phyloP scores from a whole-genome alignment of 352 stramenopile genomes.

The Globisporangium echinulatum region DNA sequence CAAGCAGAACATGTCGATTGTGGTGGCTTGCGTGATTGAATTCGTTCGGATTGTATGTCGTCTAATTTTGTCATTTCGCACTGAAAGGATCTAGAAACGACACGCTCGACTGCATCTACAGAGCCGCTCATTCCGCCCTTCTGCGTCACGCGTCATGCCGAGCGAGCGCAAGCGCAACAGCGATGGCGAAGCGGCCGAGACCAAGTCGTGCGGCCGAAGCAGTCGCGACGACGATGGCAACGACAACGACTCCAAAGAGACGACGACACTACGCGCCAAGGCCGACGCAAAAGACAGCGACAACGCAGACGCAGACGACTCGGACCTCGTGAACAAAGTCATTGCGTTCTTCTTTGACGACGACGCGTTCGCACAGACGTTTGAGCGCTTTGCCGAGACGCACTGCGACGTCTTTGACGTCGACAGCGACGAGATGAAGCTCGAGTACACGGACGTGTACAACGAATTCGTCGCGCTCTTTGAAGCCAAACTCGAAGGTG shows the following conservation, averaged over 20 bases:
- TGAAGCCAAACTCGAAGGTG: conserved; percentile 73
- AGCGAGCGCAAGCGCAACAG: conserved; percentile 32
- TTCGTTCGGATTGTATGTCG: no score
- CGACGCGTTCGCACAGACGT: conserved; percentile 66
- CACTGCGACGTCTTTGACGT: conserved; percentile 60
- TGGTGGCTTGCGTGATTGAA: no score
- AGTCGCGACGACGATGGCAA: neutral
- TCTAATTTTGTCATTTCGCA: no score
- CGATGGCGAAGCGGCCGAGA: conserved; percentile 10
- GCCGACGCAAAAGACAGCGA: conserved; percentile 25
- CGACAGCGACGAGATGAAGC: conserved; percentile 75
- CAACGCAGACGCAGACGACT: conserved; percentile 11
- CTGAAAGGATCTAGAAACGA: no score
- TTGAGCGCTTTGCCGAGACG: conserved; percentile 60
- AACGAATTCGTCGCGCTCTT: conserved; percentile 70
- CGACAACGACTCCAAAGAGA: neutral
- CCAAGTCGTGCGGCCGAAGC: neutral
- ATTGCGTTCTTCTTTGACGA: conserved; percentile 79
- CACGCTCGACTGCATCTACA: no score
- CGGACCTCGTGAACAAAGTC: conserved; percentile 50
- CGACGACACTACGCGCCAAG: conserved; percentile 5
- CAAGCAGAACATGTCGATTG: no score
- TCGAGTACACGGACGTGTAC: conserved; percentile 83
- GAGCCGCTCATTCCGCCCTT: no score
- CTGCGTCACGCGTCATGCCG: conserved; percentile 8